Percentiles rank a stretch among this genome's conserved stretches.
Conservation (phyloP, 352 stramenopile genomes). For the Vaucheria bursata region DNA sequence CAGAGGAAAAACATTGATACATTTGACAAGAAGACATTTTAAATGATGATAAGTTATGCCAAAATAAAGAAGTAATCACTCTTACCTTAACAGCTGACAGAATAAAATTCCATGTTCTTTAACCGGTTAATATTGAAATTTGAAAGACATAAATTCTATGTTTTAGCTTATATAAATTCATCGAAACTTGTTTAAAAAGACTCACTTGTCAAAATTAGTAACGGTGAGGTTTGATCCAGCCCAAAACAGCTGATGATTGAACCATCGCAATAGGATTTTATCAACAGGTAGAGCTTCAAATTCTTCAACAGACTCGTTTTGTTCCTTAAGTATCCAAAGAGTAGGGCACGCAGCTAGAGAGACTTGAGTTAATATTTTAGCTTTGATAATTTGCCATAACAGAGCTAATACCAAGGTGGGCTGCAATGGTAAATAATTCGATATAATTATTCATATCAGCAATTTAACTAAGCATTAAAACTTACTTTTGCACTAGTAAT, state of each 20-base stretch:
- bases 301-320: slow-evolving; percentile 67
- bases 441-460: neutral
- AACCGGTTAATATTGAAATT: no score
- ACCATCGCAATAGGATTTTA: slow-evolving; percentile 78
- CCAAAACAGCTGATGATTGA: slow-evolving; percentile 77
- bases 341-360: slow-evolving; percentile 82
- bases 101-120: no score
- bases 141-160: no score
- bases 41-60: no score
- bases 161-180: neutral
- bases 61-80: no score
- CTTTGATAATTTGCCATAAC: slow-evolving; percentile 86
- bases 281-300: slow-evolving; percentile 80
- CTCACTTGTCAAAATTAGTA: neutral
- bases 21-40: neutral
- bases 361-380: slow-evolving; percentile 78
- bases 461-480: neutral
- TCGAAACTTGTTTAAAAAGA: neutral
- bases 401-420: slow-evolving; percentile 77
- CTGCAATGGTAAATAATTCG: neutral
- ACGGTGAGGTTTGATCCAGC: neutral
- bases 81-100: no score
- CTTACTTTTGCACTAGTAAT: slow-evolving; percentile 1
- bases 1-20: neutral
- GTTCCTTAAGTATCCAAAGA: slow-evolving; percentile 56